These are phyloP conservation scores for Sporodiniella umbellata DNA, from an alignment of 371 early-diverging fungal genomes.

Conservation along the genomic window DNA sequence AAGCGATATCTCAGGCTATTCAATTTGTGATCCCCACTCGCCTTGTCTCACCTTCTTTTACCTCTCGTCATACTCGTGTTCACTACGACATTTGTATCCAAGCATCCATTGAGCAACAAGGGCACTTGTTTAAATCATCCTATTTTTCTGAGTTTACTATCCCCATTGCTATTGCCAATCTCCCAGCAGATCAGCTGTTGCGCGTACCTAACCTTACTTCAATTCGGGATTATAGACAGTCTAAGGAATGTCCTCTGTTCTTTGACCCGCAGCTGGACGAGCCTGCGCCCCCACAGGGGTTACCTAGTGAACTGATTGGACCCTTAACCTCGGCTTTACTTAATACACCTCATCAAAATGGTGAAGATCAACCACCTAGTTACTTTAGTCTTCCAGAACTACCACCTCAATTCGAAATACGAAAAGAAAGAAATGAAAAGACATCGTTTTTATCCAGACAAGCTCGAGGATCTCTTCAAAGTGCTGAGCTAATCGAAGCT, in stretches of 20 bases:
- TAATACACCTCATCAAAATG: neutral
- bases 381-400: slow-evolving; percentile 31
- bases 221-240: slow-evolving; percentile 20
- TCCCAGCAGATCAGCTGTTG: slow-evolving; percentile 30
- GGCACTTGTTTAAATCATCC: slow-evolving; percentile 28
- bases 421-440: slow-evolving; percentile 28
- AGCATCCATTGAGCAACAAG: slow-evolving; percentile 25
- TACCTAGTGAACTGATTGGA: slow-evolving; percentile 22
- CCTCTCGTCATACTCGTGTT: slow-evolving; percentile 41
- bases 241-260: slow-evolving; percentile 26
- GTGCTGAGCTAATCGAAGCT: slow-evolving; percentile 23
- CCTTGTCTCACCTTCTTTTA: slow-evolving; percentile 42
- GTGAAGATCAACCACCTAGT: slow-evolving; percentile 25
- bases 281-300: slow-evolving; percentile 21
- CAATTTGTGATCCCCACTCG: slow-evolving; percentile 40
- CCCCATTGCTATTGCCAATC: slow-evolving; percentile 33
- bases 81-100: slow-evolving; percentile 34
- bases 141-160: slow-evolving; percentile 28
- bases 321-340: slow-evolving; percentile 23
- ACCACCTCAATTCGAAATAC: slow-evolving; percentile 28
- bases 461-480: slow-evolving; percentile 14
- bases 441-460: slow-evolving; percentile 20
- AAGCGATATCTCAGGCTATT: slow-evolving; percentile 15
- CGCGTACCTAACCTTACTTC: slow-evolving; percentile 31
- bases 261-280: slow-evolving; percentile 32